Base-by-base conservation (phyloP, 805 yeast species). In the Ogataea methanolica region DNA sequence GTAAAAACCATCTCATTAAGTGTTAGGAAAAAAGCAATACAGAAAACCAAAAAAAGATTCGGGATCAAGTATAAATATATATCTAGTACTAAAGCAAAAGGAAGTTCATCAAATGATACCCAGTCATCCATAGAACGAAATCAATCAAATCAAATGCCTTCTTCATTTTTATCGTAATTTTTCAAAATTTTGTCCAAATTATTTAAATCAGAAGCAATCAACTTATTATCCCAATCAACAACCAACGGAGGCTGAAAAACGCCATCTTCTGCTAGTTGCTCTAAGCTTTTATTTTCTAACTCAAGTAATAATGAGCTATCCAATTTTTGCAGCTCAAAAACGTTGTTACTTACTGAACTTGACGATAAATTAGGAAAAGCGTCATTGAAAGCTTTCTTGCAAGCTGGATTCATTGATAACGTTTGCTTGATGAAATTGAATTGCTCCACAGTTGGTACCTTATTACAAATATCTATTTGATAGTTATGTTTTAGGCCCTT, bases 211-310 rank as follows among this genome's bases (percentile, higher is more conserved):
- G 75, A 72, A 2, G 87, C 86, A 22, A 80, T 67, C 59, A 70
- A 58, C 43, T 74, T 73, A 54, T 79, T 72, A 52, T 76, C 79
- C 86, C 87, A 82, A 62, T 82, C 86, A 15, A 82, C 83, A 16
- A 80, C 67, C 39, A 79, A 63, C 1, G 84, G 84, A 1, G 73
- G 67, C 3, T 55, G 68, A 52, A 64, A 71, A 52, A 59, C 52
- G 0, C 62, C 61, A 17, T 53, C 53, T 16, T 46, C 48, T 11
- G 52, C 47, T 41, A 60, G 42, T 17, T 57, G 59, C 6, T 52
- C 58, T 33, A 59, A 34, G 1, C 56, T 36, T 39, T 57, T 55
- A 19, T 52, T 44, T 21, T 47, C 52, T 6, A 48, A 33, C 7
- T 42, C 37, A 26, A 45, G 46, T 6, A 51, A 14, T 6, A 39